These are phyloP conservation scores for Starmerella powellii DNA, from an alignment of 805 yeast species.

Conservation along the genomic window DNA sequence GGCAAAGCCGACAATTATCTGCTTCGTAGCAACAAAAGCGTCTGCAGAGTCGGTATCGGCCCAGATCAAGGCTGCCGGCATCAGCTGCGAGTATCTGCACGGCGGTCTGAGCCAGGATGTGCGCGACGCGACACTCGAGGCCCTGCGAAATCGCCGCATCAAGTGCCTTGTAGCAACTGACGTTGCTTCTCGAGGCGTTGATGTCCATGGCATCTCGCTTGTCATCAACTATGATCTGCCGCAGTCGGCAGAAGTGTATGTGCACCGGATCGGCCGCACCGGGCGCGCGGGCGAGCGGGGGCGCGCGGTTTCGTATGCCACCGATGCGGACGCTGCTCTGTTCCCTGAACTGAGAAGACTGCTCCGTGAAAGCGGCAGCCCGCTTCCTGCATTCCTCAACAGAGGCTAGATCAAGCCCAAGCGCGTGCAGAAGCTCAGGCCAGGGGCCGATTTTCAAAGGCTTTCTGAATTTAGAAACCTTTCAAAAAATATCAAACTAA, in stretches of 20 bases:
- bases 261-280: conserved; percentile 91
- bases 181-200: conserved; percentile 92
- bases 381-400: background rate
- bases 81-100: conserved; percentile 54
- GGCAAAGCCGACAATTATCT: conserved; percentile 39
- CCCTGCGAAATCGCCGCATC: conserved; percentile 43
- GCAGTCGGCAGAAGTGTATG: conserved; percentile 62
- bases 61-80: conserved; percentile 38
- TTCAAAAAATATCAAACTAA: no score
- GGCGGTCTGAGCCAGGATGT: conserved; percentile 79
- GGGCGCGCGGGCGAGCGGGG: conserved; percentile 89
- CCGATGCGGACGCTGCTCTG: conserved; percentile 10
- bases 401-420: background rate
- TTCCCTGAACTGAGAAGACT: conserved; percentile 14
- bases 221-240: conserved; percentile 84
- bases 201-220: conserved; percentile 71
- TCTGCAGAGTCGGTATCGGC: conserved; percentile 56
- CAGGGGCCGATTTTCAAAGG: background rate
- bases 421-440: background rate
- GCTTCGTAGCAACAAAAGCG: conserved; percentile 68
- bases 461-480: no score
- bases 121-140: conserved; percentile 63
- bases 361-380: conserved; percentile 8
- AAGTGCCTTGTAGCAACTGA: conserved; percentile 80
- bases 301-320: conserved; percentile 56